These are phyloP conservation scores for Apium graveolens DNA, from an alignment of 129 eudicot genomes.

Conservation along the genomic window DNA sequence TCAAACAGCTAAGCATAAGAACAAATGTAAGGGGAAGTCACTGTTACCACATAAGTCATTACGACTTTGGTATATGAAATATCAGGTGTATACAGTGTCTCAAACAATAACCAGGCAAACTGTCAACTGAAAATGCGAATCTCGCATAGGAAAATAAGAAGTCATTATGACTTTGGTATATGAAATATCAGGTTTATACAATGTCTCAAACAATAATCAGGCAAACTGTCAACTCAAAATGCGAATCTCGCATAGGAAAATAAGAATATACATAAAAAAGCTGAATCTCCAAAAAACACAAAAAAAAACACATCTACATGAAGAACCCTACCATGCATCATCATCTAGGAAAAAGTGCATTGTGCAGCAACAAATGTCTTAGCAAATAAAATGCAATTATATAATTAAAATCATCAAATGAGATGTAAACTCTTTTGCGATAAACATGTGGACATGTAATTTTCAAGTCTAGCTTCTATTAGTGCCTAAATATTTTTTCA, in stretches of 20 bases:
- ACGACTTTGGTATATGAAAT: background rate
- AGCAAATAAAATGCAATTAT: background rate
- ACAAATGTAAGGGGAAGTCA: background rate
- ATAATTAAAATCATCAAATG: background rate
- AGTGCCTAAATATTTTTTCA: background rate
- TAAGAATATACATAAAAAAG: background rate
- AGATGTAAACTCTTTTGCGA: background rate
- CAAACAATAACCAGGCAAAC: background rate
- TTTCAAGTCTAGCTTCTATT: background rate
- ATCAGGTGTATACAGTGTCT: background rate
- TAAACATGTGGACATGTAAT: background rate
- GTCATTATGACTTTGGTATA: background rate
- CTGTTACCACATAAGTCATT: background rate
- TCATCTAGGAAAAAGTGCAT: background rate
- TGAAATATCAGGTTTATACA: background rate
- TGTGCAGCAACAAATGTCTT: background rate
- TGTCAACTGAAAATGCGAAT: background rate
- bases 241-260: background rate
- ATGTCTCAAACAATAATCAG: background rate
- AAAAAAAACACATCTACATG: background rate
- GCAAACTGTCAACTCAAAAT: background rate
- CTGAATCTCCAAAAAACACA: background rate
- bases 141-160: background rate
- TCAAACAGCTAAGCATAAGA: background rate
- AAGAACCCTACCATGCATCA: background rate